Evolutionary conservation across 768 basidiomycete species (phyloP).

Genomic region (Suillus hirtellus): DNA sequence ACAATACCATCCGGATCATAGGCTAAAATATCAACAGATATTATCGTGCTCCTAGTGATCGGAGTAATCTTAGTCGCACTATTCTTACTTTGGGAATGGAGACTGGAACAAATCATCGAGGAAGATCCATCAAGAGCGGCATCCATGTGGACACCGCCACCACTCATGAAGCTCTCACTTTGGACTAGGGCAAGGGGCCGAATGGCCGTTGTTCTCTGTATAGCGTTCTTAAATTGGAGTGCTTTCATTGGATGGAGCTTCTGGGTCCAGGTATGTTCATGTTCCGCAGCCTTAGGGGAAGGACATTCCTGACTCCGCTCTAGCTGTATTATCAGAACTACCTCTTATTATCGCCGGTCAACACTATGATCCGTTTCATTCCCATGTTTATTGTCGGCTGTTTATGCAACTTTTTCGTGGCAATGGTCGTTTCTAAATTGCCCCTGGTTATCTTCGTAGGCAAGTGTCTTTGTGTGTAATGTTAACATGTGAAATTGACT

Average conservation of each 20-base stretch:
- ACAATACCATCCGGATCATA: conserved; percentile 19
- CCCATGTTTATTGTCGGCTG: conserved; percentile 73
- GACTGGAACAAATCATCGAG: conserved; percentile 45
- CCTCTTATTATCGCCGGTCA: conserved; percentile 50
- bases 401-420: conserved; percentile 65
- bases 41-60: conserved; percentile 66
- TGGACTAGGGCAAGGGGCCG: conserved; percentile 65
- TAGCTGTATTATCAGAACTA: conserved; percentile 78
- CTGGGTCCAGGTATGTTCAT: conserved; percentile 42
- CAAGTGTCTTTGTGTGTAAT: conserved; percentile 22
- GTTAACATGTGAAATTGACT: conserved; percentile 6
- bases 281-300: conserved; percentile 23
- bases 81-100: conserved; percentile 69
- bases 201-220: conserved; percentile 58
- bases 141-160: conserved; percentile 48
- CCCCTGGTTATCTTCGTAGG: conserved; percentile 59
- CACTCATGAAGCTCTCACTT: conserved; percentile 62
- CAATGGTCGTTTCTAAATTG: conserved; percentile 54
- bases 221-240: conserved; percentile 68
- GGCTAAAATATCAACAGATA: conserved; percentile 45
- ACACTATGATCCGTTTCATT: conserved; percentile 63
- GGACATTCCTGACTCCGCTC: conserved; percentile 1
- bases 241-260: conserved; percentile 56
- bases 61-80: conserved; percentile 53
- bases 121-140: conserved; percentile 17